Conservation (phyloP, 495 filamentous ascomycete genomes). For the Penicillium atrosanguineum region DNA sequence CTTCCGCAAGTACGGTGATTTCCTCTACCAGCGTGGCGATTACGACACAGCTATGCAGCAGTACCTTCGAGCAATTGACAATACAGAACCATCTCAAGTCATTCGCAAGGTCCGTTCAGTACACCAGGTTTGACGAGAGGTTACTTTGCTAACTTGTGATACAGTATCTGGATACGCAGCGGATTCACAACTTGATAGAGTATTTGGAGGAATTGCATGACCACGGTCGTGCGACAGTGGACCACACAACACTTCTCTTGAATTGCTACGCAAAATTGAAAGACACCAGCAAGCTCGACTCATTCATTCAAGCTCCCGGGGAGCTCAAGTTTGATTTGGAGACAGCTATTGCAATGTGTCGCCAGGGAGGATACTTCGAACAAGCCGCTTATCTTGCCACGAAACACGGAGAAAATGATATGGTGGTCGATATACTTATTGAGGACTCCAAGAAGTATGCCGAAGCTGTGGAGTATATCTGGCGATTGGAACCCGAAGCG, state of each 20-base stretch:
- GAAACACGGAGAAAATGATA: constrained; percentile 88
- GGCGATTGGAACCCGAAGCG: constrained; percentile 76
- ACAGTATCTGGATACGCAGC: constrained; percentile 88
- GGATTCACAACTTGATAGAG: constrained; percentile 95
- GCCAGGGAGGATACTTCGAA: constrained; percentile 96
- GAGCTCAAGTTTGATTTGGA: constrained; percentile 96
- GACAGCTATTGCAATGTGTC: constrained; percentile 95
- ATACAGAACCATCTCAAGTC: constrained; percentile 89
- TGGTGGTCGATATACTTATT: constrained; percentile 92
- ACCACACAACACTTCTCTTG: constrained; percentile 89
- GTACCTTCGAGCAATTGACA: constrained; percentile 93
- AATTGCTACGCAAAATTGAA: constrained; percentile 99
- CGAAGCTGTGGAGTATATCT: constrained; percentile 88
- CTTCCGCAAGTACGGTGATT: constrained; percentile 90
- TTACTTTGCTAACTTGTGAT: constrained; percentile 17
- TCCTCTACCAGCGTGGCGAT: constrained; percentile 89
- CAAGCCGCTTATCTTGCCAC: constrained; percentile 94
- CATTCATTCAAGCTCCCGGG: constrained; percentile 92
- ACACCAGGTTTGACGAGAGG: neutral
- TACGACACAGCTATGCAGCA: constrained; percentile 98
- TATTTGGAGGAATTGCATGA: constrained; percentile 97
- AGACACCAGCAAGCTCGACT: constrained; percentile 90
- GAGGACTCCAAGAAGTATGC: constrained; percentile 89
- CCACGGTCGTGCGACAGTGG: constrained; percentile 88
- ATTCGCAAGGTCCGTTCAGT: constrained; percentile 69